Evolutionary conservation across 768 basidiomycete genomes (phyloP).

Genomic region (Coprinopsis cinerea): DNA sequence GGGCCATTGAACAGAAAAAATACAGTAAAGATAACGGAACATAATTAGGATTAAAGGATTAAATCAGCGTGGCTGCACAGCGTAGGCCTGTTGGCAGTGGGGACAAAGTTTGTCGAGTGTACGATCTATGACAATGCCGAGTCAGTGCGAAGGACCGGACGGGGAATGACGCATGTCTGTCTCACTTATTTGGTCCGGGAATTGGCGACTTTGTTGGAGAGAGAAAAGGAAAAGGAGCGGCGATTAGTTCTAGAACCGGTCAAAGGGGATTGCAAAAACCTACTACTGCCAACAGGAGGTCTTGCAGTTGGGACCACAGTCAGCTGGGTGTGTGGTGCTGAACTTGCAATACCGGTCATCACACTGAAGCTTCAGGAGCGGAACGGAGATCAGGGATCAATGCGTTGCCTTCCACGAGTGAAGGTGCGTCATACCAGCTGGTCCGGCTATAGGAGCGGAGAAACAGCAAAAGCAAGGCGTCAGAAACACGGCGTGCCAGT

Average conservation of each 20-base stretch:
- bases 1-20: too few relatives aligned
- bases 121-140: slow-evolving; percentile 5
- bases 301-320: slow-evolving; percentile 55
- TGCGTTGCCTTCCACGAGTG: not conserved
- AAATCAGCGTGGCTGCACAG: too few relatives aligned
- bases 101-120: slow-evolving; percentile 4
- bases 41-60: too few relatives aligned
- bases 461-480: slow-evolving; percentile 1
- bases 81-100: too few relatives aligned
- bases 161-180: slow-evolving; percentile 8
- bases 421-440: slow-evolving; percentile 40
- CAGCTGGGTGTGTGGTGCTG: slow-evolving; percentile 53
- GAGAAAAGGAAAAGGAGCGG: slow-evolving; percentile 8
- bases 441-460: slow-evolving; percentile 42
- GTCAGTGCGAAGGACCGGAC: too few relatives aligned
- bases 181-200: slow-evolving; percentile 63
- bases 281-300: slow-evolving; percentile 76
- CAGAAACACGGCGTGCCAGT: not conserved
- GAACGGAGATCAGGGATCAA: slow-evolving; percentile 6
- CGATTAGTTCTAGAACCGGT: not conserved
- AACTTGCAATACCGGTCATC: slow-evolving; percentile 64
- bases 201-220: slow-evolving; percentile 37
- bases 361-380: slow-evolving; percentile 50
- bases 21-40: too few relatives aligned
- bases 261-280: slow-evolving; percentile 21